Evolutionary conservation across 169 alveolate genomes (phyloP).

Genomic region (Plasmodium sp.): DNA sequence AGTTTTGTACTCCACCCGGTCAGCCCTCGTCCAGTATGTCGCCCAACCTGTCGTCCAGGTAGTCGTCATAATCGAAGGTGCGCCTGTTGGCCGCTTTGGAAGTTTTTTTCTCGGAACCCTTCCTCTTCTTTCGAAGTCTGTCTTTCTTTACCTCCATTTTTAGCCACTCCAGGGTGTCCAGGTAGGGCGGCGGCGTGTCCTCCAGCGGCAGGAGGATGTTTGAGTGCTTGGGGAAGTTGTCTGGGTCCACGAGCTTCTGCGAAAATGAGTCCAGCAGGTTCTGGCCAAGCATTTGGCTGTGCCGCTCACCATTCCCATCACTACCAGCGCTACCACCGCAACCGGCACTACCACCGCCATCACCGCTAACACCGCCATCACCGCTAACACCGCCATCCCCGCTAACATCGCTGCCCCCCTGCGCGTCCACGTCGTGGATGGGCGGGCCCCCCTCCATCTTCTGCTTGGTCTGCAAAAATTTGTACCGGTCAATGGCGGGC

Average conservation of each 20-base stretch:
- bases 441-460: conserved; percentile 75
- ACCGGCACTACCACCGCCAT: too few relatives aligned
- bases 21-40: conserved; percentile 36
- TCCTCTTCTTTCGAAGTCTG: conserved; percentile 9
- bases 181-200: conserved; percentile 68
- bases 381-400: too few relatives aligned
- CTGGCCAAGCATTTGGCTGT: neutral
- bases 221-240: conserved; percentile 68
- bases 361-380: too few relatives aligned
- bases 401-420: too few relatives aligned
- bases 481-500: conserved; percentile 63
- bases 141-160: conserved; percentile 63
- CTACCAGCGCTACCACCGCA: neutral
- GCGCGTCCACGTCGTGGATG: conserved; percentile 44
- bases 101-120: neutral
- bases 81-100: neutral
- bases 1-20: neutral
- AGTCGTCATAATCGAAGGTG: conserved; percentile 55
- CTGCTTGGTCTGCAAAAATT: conserved; percentile 59
- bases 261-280: conserved; percentile 26
- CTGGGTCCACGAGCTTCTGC: conserved; percentile 35
- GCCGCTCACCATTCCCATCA: neutral
- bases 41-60: conserved; percentile 9
- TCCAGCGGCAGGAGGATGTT: conserved; percentile 39
- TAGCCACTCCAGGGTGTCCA: conserved; percentile 71